Conservation (phyloP, 805 yeast species). For the Candida peoriensis region DNA sequence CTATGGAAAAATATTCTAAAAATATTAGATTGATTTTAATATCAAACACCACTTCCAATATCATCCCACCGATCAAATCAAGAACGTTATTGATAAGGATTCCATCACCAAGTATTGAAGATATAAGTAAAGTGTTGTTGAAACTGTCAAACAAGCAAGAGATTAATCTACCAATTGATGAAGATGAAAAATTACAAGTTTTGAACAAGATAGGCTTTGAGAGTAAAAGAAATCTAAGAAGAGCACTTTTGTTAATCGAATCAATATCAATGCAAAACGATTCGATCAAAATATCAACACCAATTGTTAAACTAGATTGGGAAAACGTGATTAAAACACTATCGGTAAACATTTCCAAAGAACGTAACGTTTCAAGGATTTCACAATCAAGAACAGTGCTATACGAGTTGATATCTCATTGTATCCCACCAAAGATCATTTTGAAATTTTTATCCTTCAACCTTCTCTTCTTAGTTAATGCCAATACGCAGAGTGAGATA, state of each 20-base stretch:
- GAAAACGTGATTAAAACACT: constrained; percentile 67
- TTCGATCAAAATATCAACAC: constrained; percentile 38
- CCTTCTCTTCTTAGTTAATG: constrained; percentile 30
- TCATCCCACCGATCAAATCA: constrained; percentile 90
- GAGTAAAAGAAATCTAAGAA: constrained; percentile 69
- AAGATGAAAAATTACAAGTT: constrained; percentile 36
- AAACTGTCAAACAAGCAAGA: constrained; percentile 56
- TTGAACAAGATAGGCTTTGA: constrained; percentile 48
- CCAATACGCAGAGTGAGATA: constrained; percentile 36
- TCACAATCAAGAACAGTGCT: constrained; percentile 58
- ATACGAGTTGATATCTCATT: constrained; percentile 85
- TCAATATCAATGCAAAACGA: constrained; percentile 73
- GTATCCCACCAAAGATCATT: constrained; percentile 85
- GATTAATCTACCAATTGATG: constrained; percentile 29
- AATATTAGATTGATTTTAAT: constrained; percentile 80
- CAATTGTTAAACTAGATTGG: constrained; percentile 82
- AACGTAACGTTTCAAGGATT: constrained; percentile 55
- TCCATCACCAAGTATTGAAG: constrained; percentile 68
- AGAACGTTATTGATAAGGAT: constrained; percentile 86
- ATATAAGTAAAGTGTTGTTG: constrained; percentile 50
- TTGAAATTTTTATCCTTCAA: constrained; percentile 56
- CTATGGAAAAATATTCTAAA: constrained; percentile 91
- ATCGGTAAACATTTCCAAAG: constrained; percentile 53
- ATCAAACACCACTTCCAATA: constrained; percentile 86
- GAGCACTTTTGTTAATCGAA: constrained; percentile 74